Percentiles rank a stretch among this genome's conserved stretches.
Conservation (phyloP, 257 asterid species). For the Solanum appendiculatum region DNA sequence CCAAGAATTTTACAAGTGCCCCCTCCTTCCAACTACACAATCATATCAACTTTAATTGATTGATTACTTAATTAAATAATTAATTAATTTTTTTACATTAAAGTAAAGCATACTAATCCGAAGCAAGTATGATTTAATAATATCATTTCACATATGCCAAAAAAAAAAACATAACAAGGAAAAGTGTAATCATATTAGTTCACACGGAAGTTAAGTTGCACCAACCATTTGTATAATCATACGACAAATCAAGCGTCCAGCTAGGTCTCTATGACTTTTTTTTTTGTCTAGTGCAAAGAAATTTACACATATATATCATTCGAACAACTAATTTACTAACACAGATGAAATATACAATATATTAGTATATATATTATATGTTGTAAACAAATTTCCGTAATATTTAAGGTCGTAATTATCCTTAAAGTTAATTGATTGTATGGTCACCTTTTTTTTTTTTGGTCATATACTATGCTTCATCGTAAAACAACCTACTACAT, state of each 20-base stretch:
- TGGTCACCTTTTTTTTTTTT: not conserved
- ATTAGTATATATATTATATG: not conserved
- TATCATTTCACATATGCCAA: not conserved
- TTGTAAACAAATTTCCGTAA: not conserved
- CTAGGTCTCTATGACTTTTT: not conserved
- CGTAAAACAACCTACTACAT: not conserved
- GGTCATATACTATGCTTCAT: slow-evolving; percentile 4
- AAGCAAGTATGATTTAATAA: not conserved
- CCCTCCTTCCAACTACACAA: not conserved
- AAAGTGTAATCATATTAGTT: not conserved
- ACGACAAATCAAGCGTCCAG: not conserved
- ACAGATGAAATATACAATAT: not conserved
- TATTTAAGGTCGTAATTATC: not conserved
- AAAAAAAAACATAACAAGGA: not conserved
- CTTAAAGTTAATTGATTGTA: not conserved
- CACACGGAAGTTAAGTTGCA: not conserved
- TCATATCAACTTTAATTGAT: not conserved
- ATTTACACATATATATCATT: not conserved
- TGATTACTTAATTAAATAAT: not conserved
- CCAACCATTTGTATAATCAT: not conserved
- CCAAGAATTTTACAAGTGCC: not conserved
- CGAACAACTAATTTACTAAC: not conserved
- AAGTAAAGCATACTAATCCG: not conserved
- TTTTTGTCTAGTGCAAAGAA: not conserved
- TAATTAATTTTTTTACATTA: not conserved